Conservation (phyloP, 1,284 basidiomycete genomes). For the Ustilago cynodontis region DNA sequence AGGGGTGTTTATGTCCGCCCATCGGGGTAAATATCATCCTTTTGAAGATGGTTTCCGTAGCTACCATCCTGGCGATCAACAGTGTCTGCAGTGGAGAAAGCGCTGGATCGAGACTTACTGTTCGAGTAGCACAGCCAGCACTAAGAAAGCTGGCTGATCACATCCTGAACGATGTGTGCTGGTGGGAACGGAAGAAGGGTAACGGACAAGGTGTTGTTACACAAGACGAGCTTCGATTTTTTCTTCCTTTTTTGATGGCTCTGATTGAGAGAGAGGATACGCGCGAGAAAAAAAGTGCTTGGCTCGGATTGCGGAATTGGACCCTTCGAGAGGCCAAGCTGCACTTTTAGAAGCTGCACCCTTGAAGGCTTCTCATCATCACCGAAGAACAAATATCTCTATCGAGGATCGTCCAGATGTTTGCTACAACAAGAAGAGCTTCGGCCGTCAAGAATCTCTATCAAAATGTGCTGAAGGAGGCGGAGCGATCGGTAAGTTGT, state of each 20-base stretch:
- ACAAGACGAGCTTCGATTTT: background rate
- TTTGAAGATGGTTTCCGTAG: slow-evolving; percentile 1
- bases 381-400: background rate
- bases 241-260: background rate
- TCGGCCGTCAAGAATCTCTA: slow-evolving; percentile 36
- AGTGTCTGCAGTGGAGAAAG: too few relatives aligned
- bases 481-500: slow-evolving; percentile 30
- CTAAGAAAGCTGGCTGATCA: slow-evolving; percentile 4
- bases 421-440: slow-evolving; percentile 29
- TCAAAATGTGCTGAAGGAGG: slow-evolving; percentile 34
- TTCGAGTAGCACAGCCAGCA: background rate
- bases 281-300: slow-evolving; percentile 20
- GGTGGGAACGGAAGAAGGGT: slow-evolving; percentile 11
- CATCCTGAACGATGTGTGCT: slow-evolving; percentile 1
- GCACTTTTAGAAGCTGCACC: background rate
- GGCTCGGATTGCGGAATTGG: slow-evolving; percentile 34
- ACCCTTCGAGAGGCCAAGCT: slow-evolving; percentile 1
- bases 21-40: slow-evolving; percentile 54
- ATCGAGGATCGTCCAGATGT: slow-evolving; percentile 16
- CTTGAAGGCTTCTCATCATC: background rate
- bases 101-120: slow-evolving; percentile 21
- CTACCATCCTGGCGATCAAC: background rate
- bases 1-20: slow-evolving; percentile 58
- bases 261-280: background rate
- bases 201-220: background rate